Base-by-base conservation (phyloP, 129 eudicot genomes). In the Flaveria brownii region DNA sequence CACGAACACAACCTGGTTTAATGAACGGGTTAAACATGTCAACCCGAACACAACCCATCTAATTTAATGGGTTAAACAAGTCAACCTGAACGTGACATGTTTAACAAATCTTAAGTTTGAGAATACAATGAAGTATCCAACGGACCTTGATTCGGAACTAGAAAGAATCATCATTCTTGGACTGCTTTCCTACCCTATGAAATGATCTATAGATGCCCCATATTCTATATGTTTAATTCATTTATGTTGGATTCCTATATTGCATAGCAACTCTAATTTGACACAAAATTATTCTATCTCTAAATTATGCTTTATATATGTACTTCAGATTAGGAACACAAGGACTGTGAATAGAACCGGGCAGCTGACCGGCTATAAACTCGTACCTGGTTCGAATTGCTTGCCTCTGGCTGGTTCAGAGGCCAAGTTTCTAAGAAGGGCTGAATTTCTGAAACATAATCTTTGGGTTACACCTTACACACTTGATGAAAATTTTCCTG, bases 371-470 rank as follows among this genome's bases (percentile, higher is more conserved):
- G 97, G 97, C 73, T 91, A 85, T 83, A 91, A 91, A 80, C 79
- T 91, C 75, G 92, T 91, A 49, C 97, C 97, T 26, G 93, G 96
- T 64, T 86, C 96, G 1, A 92, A 89, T 55, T 92, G 93, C 78
- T 77, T 92, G 84, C 91, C 97, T 63, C 78, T 91, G 78, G 96
- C 97, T 59, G 91, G 96, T 76, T 85, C 97, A 10, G 91, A 89
- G 72, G 97, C 97, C 47, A 91, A 89, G 78, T 91, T 91, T 77
- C 67, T 91, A 73, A 80, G 97, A 75, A 82, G 97, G 73, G 97
- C 97, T 71, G 91, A 91, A 30, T 91, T 91, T 79, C 71, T 91
- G 76, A 91, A 91, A 78, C 96, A 91, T 74, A 91, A 91, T 80
- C 87, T 91, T 47, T 91, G 97, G 96, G 97, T 91, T 54, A 91